Percentiles rank a stretch among this genome's conserved stretches.
phyloP scores from a whole-genome alignment of 148 eudicot species.

The Spergularia bocconei region DNA sequence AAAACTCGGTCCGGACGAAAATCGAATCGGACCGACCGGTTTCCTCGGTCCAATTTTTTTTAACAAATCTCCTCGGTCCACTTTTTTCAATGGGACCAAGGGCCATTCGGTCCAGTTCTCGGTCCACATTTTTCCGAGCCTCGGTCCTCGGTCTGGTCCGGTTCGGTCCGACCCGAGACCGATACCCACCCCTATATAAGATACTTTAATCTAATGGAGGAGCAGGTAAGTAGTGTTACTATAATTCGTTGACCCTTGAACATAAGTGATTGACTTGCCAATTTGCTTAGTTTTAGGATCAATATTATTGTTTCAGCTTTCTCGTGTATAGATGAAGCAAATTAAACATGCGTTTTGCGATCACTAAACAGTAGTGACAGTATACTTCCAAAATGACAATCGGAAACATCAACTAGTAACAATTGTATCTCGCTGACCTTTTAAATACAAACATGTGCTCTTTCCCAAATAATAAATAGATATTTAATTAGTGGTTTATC shows the following conservation, averaged over 20 bases:
- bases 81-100: too few relatives aligned
- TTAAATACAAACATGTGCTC: constrained; percentile 24
- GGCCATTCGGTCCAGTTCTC: too few relatives aligned
- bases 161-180: too few relatives aligned
- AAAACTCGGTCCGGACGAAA: too few relatives aligned
- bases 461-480: constrained; percentile 11
- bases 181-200: too few relatives aligned
- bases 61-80: too few relatives aligned
- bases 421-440: constrained; percentile 23
- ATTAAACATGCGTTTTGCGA: neutral
- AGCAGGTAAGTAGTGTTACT: too few relatives aligned
- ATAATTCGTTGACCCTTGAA: neutral
- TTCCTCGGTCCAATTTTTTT: too few relatives aligned
- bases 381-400: constrained; percentile 22
- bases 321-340: constrained; percentile 5
- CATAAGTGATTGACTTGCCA: neutral
- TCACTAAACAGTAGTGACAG: constrained; percentile 27
- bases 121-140: too few relatives aligned
- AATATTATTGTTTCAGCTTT: neutral
- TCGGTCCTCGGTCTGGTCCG: too few relatives aligned
- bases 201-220: too few relatives aligned
- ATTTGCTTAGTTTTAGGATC: neutral
- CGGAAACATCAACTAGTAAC: constrained; percentile 16
- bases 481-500: constrained; percentile 13
- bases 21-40: too few relatives aligned